phyloP scores from a whole-genome alignment of 148 eudicot species.

The Chenopodium suecicum region DNA sequence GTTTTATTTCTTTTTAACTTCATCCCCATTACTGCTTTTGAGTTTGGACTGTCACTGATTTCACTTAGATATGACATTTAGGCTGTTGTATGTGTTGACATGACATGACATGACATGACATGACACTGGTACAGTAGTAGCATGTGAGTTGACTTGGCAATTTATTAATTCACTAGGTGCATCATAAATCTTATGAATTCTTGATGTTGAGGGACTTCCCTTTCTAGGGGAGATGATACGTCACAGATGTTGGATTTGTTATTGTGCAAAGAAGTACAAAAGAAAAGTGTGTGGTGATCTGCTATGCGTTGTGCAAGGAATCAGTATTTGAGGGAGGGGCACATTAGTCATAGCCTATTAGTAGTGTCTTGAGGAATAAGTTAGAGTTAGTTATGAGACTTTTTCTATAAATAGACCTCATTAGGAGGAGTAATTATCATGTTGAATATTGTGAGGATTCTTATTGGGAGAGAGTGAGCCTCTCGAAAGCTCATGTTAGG shows the following conservation, averaged over 20 bases:
- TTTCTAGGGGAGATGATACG: neutral
- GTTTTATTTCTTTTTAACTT: conserved; percentile 3
- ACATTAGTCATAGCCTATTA: too few relatives aligned
- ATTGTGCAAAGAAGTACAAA: neutral
- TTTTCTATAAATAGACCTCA: too few relatives aligned
- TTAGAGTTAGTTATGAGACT: too few relatives aligned
- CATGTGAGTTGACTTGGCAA: neutral
- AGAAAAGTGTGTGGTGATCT: neutral
- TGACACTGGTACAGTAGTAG: neutral
- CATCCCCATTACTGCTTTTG: neutral
- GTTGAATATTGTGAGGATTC: too few relatives aligned
- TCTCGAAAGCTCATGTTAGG: too few relatives aligned
- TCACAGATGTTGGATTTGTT: neutral
- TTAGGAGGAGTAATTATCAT: too few relatives aligned
- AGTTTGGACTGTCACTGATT: neutral
- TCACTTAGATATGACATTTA: neutral
- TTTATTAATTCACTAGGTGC: neutral
- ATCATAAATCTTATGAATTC: neutral
- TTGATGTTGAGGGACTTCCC: conserved; percentile 1
- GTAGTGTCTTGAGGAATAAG: too few relatives aligned
- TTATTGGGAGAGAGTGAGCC: too few relatives aligned
- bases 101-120: neutral
- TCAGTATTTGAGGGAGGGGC: too few relatives aligned
- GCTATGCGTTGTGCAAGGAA: neutral
- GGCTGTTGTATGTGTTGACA: conserved; percentile 8